Conservation (phyloP, 1,284 basidiomycete species). For the Gastroboletus turbinatus region DNA sequence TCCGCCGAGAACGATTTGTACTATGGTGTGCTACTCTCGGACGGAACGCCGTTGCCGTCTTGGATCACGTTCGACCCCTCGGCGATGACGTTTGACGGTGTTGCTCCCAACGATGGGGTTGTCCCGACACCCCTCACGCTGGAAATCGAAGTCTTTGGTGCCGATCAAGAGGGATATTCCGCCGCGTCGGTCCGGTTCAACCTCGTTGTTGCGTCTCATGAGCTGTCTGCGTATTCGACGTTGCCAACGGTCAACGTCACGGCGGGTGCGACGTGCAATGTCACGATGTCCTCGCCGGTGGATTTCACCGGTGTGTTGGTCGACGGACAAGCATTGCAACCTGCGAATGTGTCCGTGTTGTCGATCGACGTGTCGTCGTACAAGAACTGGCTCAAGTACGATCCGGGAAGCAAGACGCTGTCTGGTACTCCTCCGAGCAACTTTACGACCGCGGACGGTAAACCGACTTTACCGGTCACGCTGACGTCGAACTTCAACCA, state of each 20-base stretch:
- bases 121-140: conserved; percentile 42
- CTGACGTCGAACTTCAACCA: conserved; percentile 67
- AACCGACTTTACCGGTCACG: conserved; percentile 56
- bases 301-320: conserved; percentile 62
- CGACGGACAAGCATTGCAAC: conserved; percentile 56
- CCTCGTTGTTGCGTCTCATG: conserved; percentile 61
- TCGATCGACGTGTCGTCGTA: conserved; percentile 57
- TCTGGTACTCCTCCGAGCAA: conserved; percentile 59
- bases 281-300: conserved; percentile 56
- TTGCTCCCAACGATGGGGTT: conserved; percentile 54
- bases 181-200: conserved; percentile 52
- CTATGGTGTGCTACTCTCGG: conserved; percentile 65
- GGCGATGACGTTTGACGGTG: conserved; percentile 77
- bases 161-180: conserved; percentile 66
- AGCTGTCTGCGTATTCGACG: conserved; percentile 49
- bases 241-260: conserved; percentile 70
- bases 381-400: conserved; percentile 65
- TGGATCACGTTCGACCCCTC: conserved; percentile 76
- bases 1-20: conserved; percentile 49
- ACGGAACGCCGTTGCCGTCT: conserved; percentile 68
- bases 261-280: conserved; percentile 50
- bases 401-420: conserved; percentile 52
- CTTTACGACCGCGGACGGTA: conserved; percentile 27
- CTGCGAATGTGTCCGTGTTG: conserved; percentile 51
- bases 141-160: conserved; percentile 58